Evolutionary conservation across 2,329 filamentous ascomycete genomes (phyloP), one percentile per base, ranked within the genome.

Genomic region (Verticillium albo-atrum): DNA sequence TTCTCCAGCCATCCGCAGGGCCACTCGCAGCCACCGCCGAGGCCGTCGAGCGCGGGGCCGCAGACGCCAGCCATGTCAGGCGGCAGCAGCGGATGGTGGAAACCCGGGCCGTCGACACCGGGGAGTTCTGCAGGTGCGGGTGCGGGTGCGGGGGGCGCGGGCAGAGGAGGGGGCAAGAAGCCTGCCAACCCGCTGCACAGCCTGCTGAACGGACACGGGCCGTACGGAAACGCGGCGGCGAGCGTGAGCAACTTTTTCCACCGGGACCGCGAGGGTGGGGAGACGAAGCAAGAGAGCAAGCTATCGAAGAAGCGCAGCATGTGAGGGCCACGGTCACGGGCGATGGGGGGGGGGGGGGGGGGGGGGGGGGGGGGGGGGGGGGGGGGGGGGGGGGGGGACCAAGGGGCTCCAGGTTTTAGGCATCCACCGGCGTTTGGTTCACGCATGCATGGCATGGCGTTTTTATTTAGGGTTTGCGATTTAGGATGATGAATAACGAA

Each of bases 291-390:
- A 60, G 69, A 71, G 56, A 76, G 76, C 67, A 75, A 77, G 69
- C 64, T 75, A 55, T 72, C 75, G 59, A 82, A 81, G 73, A 82
- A 81, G 73, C 73, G 77, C 59, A 82, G 79, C 58, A 71, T 75
- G 59, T 50, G 42, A 50, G 34, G 35, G n/a, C n/a, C n/a, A n/a
- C n/a, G n/a, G n/a, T n/a, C n/a, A n/a, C n/a, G n/a, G n/a, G n/a
- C n/a, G 35, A 37, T 17, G 35, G 35, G 12, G 6, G 35, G 14
- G 35, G n/a, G 15, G 14, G 15, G 12, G 15, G 15, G 30, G 30
- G 30, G 30, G 30, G 30, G 15, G 35, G 35, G 35, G n/a, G n/a
- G n/a, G n/a, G n/a, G n/a, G n/a, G n/a, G n/a, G n/a, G n/a, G n/a
- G n/a, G n/a, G n/a, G n/a, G n/a, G n/a, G n/a, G n/a, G n/a, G n/a